Evolutionary conservation across 2,329 filamentous ascomycete genomes (phyloP).

Genomic region (Ceratocystis cacaofunesta): DNA sequence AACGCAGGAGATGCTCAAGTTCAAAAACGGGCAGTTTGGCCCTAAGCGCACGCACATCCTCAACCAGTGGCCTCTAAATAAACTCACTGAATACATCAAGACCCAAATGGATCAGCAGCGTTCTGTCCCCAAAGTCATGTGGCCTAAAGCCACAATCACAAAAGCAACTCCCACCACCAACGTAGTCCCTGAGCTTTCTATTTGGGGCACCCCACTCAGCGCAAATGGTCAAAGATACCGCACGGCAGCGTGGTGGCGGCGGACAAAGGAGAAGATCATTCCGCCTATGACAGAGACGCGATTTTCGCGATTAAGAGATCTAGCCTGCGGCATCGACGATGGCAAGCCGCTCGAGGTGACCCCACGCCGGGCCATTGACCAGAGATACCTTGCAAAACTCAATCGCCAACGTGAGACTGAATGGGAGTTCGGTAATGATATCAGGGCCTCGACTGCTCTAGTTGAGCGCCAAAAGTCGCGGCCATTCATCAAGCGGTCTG

Average conservation of each 20-base stretch:
- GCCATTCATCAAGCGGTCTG: conserved; percentile 12
- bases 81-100: conserved; percentile 28
- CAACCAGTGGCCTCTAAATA: conserved; percentile 35
- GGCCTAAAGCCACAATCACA: conserved; percentile 21
- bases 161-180: not conserved
- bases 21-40: not conserved
- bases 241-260: conserved; percentile 31
- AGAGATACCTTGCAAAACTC: not conserved
- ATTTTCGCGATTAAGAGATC: conserved; percentile 5
- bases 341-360: conserved; percentile 11
- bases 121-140: conserved; percentile 20
- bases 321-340: conserved; percentile 11
- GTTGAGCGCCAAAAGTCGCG: conserved; percentile 13
- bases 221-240: conserved; percentile 7
- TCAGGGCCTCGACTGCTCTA: conserved; percentile 3
- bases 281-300: conserved; percentile 23
- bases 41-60: conserved; percentile 25
- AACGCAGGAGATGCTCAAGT: not conserved
- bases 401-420: not conserved
- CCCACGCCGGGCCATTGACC: conserved; percentile 4
- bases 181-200: conserved; percentile 30
- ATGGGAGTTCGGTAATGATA: conserved; percentile 13
- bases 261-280: conserved; percentile 31
- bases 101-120: conserved; percentile 29
- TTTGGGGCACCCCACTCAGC: conserved; percentile 33